Base-by-base conservation (phyloP, 2,329 filamentous ascomycete species). In the Monilinia aucupariae region DNA sequence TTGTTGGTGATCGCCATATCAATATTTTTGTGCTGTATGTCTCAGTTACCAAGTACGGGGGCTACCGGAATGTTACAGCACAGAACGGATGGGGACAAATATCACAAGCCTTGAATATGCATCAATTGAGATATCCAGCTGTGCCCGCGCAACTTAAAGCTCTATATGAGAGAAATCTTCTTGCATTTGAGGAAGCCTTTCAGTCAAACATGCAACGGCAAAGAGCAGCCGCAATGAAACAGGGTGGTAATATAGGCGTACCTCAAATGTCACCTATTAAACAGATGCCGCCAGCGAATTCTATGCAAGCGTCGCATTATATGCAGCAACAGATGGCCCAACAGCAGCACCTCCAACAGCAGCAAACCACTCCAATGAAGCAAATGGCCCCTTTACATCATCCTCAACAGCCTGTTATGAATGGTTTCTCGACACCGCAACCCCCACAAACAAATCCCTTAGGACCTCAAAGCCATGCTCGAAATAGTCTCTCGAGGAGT, bases 11-110 rank as follows among this genome's bases (percentile, higher is more conserved):
- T 60, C 86, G 90, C 13, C 83, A 83, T 0, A 80, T 97, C 45
- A 88, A 88, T 69, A 77, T 97, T 15, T 84, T 91, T 71, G 83
- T 87, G 65, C 79, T 97, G 3, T 97, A 96, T 74, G 85, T 88
- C 65, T 80, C 85, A 0, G 90, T 96, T 1, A 83, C 87, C 68
- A 92, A 89, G 70, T 81, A 84, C 68, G 90, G 90, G 30, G 92
- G 92, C 6, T 94, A 88, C 62, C 89, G 88, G 69, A 85, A 82
- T 65, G 85, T 96, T 3, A 87, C 85, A 0, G 81, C 83, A 30
- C 79, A 80, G 30, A 90, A 91, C 67, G 80, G 82, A 63, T 97
- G 94, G 94, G 79, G 81, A 1, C 82, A 85, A 56, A 80, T 97
- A 61, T 87, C 90, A 1, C 83, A 85, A 63, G 78, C 82, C 37